phyloP scores from a whole-genome alignment of 805 yeast genomes.

The Candida insectalens region DNA sequence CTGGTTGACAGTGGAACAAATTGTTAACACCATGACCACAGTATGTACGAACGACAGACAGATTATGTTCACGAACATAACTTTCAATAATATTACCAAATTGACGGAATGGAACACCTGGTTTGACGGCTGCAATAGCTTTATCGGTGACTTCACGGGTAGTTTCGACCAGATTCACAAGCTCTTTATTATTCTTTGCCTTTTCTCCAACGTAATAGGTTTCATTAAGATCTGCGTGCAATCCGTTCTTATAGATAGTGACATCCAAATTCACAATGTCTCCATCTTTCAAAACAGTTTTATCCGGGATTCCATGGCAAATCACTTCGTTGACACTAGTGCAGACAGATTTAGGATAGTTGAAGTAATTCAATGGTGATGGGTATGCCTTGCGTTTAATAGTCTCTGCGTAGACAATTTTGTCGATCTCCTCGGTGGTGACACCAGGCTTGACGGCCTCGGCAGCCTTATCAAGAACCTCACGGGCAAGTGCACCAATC shows the following conservation, averaged over 20 bases:
- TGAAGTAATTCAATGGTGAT: conserved; percentile 88
- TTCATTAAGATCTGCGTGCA: conserved; percentile 92
- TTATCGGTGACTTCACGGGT: conserved; percentile 79
- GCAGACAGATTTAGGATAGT: conserved; percentile 87
- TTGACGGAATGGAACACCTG: conserved; percentile 81
- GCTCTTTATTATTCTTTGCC: conserved; percentile 67
- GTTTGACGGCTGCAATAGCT: conserved; percentile 81
- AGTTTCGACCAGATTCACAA: conserved; percentile 85
- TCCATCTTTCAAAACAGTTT: conserved; percentile 79
- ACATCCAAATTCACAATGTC: conserved; percentile 91
- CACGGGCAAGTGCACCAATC: conserved; percentile 73
- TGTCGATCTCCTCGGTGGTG: conserved; percentile 89
- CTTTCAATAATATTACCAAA: conserved; percentile 83
- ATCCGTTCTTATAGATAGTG: conserved; percentile 74
- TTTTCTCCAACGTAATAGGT: conserved; percentile 94
- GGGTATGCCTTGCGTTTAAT: conserved; percentile 87
- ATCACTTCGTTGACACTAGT: conserved; percentile 92
- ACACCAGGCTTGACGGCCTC: conserved; percentile 77
- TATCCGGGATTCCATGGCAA: conserved; percentile 96
- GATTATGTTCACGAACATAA: conserved; percentile 67
- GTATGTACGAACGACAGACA: conserved; percentile 83
- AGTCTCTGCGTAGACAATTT: conserved; percentile 78
- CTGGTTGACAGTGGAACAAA: conserved; percentile 87
- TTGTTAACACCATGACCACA: conserved; percentile 91
- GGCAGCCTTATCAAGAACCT: conserved; percentile 83